These are phyloP conservation scores for Tuber aestivum DNA, from an alignment of 495 filamentous ascomycete species.

Conservation along the genomic window DNA sequence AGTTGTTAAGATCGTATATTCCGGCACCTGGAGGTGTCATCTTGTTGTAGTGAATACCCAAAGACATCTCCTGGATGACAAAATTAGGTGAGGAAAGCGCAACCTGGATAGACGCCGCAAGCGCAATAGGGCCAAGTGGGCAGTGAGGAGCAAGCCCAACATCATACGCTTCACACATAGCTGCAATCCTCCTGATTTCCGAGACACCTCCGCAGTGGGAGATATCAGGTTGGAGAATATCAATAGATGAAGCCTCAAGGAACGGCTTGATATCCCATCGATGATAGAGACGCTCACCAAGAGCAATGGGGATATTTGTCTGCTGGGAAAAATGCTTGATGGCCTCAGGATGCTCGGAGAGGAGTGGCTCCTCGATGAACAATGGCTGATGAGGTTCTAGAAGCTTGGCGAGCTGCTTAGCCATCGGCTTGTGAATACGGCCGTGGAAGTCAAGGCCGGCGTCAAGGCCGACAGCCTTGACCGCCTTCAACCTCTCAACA, in stretches of 20 bases:
- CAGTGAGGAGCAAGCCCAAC: conserved; percentile 73
- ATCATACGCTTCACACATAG: conserved; percentile 72
- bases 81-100: conserved; percentile 62
- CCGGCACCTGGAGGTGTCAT: conserved; percentile 50
- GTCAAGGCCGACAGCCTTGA: conserved; percentile 66
- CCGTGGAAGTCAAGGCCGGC: conserved; percentile 74
- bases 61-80: conserved; percentile 73
- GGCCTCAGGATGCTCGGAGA: conserved; percentile 64
- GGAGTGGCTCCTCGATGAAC: conserved; percentile 75
- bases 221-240: conserved; percentile 72
- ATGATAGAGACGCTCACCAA: conserved; percentile 68
- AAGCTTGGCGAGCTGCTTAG: conserved; percentile 66
- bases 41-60: conserved; percentile 73
- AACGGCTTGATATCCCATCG: conserved; percentile 74
- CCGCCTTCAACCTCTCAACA: conserved; percentile 62
- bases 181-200: conserved; percentile 63
- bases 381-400: conserved; percentile 65
- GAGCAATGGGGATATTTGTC: conserved; percentile 63
- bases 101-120: conserved; percentile 68
- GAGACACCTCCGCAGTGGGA: conserved; percentile 71
- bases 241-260: conserved; percentile 61
- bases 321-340: conserved; percentile 60
- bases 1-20: conserved; percentile 61
- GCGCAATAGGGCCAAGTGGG: conserved; percentile 67
- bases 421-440: conserved; percentile 73